phyloP scores from a whole-genome alignment of 2,329 filamentous ascomycete species.

The Lachnellula arida region DNA sequence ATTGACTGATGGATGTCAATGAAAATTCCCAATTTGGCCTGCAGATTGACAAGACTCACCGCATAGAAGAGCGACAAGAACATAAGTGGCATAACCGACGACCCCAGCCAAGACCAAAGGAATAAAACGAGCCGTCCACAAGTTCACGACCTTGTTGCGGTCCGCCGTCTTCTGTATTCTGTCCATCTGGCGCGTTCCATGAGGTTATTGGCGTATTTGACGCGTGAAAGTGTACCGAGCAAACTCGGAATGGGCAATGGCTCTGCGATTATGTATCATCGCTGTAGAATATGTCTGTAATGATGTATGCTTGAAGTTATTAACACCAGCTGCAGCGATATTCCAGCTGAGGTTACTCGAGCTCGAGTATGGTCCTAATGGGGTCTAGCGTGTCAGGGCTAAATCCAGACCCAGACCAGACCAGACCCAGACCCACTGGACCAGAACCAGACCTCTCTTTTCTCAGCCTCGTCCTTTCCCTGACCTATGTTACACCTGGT shows the following conservation, averaged over 20 bases:
- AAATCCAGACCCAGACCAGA: no score
- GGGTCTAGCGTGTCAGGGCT: background rate
- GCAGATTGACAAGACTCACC: slow-evolving; percentile 44
- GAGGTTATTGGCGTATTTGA: background rate
- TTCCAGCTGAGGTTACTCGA: background rate
- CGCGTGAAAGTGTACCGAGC: background rate
- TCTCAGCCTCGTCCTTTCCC: background rate
- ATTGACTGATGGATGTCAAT: slow-evolving; percentile 49
- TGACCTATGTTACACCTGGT: background rate
- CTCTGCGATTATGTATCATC: background rate
- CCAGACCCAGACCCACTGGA: no score
- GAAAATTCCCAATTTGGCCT: background rate
- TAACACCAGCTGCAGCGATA: no score
- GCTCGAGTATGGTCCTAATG: background rate
- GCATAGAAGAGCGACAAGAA: slow-evolving; percentile 62
- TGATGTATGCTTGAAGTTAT: no score
- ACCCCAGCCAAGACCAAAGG: slow-evolving; percentile 63
- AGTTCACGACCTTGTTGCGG: slow-evolving; percentile 17
- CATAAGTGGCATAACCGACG: slow-evolving; percentile 67
- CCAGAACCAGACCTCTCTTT: background rate
- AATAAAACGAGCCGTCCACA: slow-evolving; percentile 45
- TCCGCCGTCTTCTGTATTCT: slow-evolving; percentile 1
- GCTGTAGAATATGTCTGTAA: background rate
- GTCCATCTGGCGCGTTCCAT: background rate
- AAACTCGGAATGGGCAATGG: background rate